Base-by-base conservation (phyloP, 441 rosid species). In the Gossypium schwendimanii region DNA sequence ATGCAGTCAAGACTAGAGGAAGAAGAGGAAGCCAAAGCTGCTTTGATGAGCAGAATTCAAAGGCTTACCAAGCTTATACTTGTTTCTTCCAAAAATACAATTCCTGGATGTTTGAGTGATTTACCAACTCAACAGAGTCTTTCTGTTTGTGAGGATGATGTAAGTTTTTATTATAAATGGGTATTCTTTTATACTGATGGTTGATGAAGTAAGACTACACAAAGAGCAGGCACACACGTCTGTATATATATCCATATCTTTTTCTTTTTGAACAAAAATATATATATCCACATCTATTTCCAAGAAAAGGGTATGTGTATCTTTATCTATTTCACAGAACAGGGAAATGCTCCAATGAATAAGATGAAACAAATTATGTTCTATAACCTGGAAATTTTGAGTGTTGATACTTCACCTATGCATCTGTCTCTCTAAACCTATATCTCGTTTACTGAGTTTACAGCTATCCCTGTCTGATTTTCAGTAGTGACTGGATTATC, bases 11-110 rank as follows among this genome's bases (percentile, higher is more conserved):
- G 99, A 82, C 81, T 96, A 82, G 99, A 96, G 84, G 99, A 96
- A 78, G 99, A 96, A 84, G 99, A 96, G 83, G 99, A 96, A 86
- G 99, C 98, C 78, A 96, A 96, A 85, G 97, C 95, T 80, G 99
- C 99, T 82, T 88, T 96, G 41, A 89, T 96, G 98, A 96, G 98
- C 82, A 88, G 99, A 84, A 96, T 96, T 76, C 99, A 96, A 79
- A 89, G 93, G 83, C 84, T 96, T 73, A 96, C 98, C 52, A 96
- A 96, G 84, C 98, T 96, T 44, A 96, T 96, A 77, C 99, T 96
- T 71, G 96, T 96, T 78, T 96, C 99, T 64, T 85, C 99, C 70
- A 96, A 89, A 80, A 89, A 87, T 82, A 75, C 93, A 10, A 78
- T 93, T 74, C 96, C 97, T 75, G 96, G 87, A 75, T 80, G 83